These are phyloP conservation scores for Gossypium schwendimanii DNA, from an alignment of 441 rosid species.

Conservation along the genomic window DNA sequence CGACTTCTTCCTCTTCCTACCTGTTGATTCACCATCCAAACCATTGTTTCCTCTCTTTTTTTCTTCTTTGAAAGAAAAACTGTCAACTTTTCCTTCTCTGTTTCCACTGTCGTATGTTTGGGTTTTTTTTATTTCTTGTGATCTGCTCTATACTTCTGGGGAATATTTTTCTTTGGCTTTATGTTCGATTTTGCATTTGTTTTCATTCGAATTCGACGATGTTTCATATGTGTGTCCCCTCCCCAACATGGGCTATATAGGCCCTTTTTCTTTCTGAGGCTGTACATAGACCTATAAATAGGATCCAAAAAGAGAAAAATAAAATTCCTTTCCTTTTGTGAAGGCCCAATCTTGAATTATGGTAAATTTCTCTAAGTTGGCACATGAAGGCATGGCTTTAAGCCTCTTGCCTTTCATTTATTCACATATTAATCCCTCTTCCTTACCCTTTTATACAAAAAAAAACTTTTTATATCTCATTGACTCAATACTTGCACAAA, in stretches of 20 bases:
- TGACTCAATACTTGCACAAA: background rate
- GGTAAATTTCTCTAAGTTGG: background rate
- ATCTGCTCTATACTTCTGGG: background rate
- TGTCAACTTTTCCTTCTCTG: background rate
- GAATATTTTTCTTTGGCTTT: background rate
- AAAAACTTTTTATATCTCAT: background rate
- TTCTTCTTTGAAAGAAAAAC: background rate
- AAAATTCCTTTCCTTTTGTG: background rate
- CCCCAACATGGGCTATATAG: background rate
- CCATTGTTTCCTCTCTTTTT: conserved; percentile 27
- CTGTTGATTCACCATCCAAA: conserved; percentile 44
- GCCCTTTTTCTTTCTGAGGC: background rate
- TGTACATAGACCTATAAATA: background rate
- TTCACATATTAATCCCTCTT: too few species aligned
- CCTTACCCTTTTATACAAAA: too few species aligned
- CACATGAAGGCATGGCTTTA: too few species aligned
- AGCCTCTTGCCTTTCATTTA: too few species aligned
- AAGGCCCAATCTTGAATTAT: background rate
- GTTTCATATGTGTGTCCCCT: background rate
- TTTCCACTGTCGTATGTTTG: background rate
- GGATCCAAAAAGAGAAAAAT: background rate
- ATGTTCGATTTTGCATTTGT: background rate
- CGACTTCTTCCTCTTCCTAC: conserved; percentile 35
- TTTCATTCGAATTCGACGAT: background rate
- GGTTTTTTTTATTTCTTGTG: background rate